phyloP scores from a whole-genome alignment of 495 filamentous ascomycete genomes.

The Lichina pygmaea region DNA sequence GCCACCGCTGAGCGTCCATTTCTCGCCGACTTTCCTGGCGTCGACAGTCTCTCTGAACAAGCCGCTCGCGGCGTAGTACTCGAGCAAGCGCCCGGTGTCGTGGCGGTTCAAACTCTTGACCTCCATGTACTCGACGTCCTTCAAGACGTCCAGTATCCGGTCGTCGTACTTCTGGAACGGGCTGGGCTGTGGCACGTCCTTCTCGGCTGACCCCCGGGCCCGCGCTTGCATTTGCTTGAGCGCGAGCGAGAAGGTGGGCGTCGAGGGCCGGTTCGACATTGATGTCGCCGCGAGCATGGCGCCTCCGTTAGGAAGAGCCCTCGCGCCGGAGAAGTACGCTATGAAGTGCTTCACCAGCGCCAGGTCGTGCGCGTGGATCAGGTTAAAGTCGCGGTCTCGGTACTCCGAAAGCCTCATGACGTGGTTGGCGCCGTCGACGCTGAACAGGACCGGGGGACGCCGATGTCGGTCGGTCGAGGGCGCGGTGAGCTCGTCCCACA shows the following conservation, averaged over 20 bases:
- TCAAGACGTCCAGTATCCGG: conserved; percentile 27
- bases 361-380: conserved; percentile 72
- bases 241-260: conserved; percentile 36
- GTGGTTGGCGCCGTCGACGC: conserved; percentile 52
- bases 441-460: conserved; percentile 56
- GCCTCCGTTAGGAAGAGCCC: conserved; percentile 45
- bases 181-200: conserved; percentile 23
- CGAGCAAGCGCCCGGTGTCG: conserved; percentile 60
- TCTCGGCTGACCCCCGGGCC: conserved; percentile 14
- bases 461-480: conserved; percentile 13
- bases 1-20: conserved; percentile 56
- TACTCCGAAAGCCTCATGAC: conserved; percentile 56
- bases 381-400: conserved; percentile 32
- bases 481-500: conserved; percentile 51
- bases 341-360: conserved; percentile 49
- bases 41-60: conserved; percentile 41
- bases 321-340: conserved; percentile 32
- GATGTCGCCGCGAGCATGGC: conserved; percentile 48
- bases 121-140: conserved; percentile 16
- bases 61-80: conserved; percentile 81
- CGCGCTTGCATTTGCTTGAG: conserved; percentile 11
- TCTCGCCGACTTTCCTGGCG: conserved; percentile 50
- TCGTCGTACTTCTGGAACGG: conserved; percentile 41
- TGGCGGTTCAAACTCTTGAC: conserved; percentile 34
- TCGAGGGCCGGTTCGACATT: conserved; percentile 30